Evolutionary conservation across 2,329 filamentous ascomycete species (phyloP).

Genomic region (Orbilia ellipsospora): DNA sequence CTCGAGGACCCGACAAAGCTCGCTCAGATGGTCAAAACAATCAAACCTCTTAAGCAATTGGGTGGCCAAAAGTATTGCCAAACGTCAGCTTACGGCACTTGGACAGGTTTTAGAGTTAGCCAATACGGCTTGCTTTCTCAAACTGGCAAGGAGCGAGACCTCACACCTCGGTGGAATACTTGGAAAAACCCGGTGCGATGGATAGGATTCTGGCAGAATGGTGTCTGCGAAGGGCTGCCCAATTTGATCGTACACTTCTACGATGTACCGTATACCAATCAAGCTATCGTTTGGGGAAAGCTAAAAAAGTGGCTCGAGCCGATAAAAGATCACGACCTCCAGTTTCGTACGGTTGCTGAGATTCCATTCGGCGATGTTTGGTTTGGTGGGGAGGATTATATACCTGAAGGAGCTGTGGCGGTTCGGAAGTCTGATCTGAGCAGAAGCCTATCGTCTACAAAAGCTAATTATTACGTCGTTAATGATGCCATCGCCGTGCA

Average conservation of each 20-base stretch:
- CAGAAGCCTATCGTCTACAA: not conserved
- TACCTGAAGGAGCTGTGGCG: slow-evolving; percentile 22
- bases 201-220: slow-evolving; percentile 31
- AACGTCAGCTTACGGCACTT: too few relatives aligned
- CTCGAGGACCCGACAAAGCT: too few relatives aligned
- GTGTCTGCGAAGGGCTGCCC: slow-evolving; percentile 1
- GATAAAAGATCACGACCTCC: not conserved
- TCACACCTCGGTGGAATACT: not conserved
- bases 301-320: not conserved
- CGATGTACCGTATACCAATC: slow-evolving; percentile 12
- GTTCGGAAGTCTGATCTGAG: not conserved
- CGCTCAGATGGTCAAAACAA: too few relatives aligned
- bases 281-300: slow-evolving; percentile 18
- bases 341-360: not conserved
- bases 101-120: too few relatives aligned
- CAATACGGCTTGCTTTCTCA: too few relatives aligned
- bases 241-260: slow-evolving; percentile 30
- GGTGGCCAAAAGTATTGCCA: too few relatives aligned
- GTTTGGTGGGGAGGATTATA: slow-evolving; percentile 15
- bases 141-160: too few relatives aligned
- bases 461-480: slow-evolving; percentile 13
- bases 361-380: slow-evolving; percentile 33
- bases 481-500: slow-evolving; percentile 9
- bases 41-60: too few relatives aligned
- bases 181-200: slow-evolving; percentile 30